These are phyloP conservation scores for Leccinum boreale DNA, from an alignment of 768 basidiomycete genomes.

Conservation along the genomic window DNA sequence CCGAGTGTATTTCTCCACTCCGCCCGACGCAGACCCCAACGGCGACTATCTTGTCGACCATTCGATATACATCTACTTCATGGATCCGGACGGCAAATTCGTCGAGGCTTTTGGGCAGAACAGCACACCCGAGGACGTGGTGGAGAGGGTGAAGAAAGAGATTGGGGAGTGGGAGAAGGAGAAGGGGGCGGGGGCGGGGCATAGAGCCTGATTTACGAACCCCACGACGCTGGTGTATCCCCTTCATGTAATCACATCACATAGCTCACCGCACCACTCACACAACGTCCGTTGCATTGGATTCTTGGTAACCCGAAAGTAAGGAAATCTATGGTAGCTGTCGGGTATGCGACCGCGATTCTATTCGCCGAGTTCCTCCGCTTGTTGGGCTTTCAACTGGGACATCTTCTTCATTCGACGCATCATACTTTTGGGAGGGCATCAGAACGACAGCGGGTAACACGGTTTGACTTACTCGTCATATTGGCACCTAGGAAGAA, in stretches of 20 bases:
- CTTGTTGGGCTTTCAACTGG: constrained; percentile 57
- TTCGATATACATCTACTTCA: constrained; percentile 96
- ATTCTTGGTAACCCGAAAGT: neutral
- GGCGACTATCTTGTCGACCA: constrained; percentile 98
- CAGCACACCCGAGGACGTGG: constrained; percentile 64
- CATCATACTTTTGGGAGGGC: constrained; percentile 55
- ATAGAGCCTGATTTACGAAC: constrained; percentile 22
- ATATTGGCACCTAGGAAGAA: constrained; percentile 77
- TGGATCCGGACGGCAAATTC: constrained; percentile 93
- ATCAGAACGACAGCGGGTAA: neutral
- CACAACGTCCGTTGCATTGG: neutral
- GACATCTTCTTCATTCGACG: constrained; percentile 84
- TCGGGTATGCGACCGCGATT: constrained; percentile 15
- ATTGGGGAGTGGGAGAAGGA: constrained; percentile 39
- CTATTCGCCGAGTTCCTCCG: constrained; percentile 37
- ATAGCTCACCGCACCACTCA: constrained; percentile 17
- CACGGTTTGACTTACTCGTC: constrained; percentile 69
- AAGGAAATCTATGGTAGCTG: constrained; percentile 11
- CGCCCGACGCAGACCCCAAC: constrained; percentile 76
- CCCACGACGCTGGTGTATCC: neutral
- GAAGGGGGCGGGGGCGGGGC: constrained; percentile 28
- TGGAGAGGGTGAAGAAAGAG: constrained; percentile 56
- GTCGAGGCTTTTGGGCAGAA: constrained; percentile 96
- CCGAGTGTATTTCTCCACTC: constrained; percentile 98
- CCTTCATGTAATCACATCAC: constrained; percentile 12